These are phyloP conservation scores for Dendrocalamus latiflorus DNA, from an alignment of 202 grass and related monocot species.

Conservation along the genomic window DNA sequence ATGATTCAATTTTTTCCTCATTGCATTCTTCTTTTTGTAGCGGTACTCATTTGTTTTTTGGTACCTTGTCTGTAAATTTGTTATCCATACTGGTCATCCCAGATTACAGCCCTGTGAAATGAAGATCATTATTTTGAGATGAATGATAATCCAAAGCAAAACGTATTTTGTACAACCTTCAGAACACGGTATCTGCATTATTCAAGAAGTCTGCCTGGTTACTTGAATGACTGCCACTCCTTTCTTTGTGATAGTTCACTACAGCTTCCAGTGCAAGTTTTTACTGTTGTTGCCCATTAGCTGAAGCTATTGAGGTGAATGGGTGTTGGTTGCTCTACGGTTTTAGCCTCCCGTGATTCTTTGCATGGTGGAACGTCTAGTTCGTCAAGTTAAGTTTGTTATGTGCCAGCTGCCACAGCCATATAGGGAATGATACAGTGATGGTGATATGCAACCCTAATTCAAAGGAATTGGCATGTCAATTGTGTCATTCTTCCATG, in stretches of 20 bases:
- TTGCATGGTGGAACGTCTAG: background rate
- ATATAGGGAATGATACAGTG: background rate
- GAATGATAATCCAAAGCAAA: constrained; percentile 21
- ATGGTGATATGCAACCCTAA: constrained; percentile 20
- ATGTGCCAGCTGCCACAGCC: background rate
- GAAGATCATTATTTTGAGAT: constrained; percentile 34
- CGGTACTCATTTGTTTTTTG: constrained; percentile 26
- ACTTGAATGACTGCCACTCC: no score
- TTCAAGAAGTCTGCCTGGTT: background rate
- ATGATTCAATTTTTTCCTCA: constrained; percentile 38
- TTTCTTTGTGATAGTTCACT: background rate
- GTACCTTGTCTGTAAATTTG: constrained; percentile 48
- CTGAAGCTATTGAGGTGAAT: background rate
- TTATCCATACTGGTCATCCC: constrained; percentile 30
- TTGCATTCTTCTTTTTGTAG: constrained; percentile 17
- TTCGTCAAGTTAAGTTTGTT: constrained; percentile 5
- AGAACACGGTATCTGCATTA: constrained; percentile 9
- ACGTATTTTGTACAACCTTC: background rate
- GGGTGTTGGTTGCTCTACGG: background rate
- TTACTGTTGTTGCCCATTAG: background rate
- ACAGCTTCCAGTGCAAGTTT: background rate
- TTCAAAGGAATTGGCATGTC: background rate
- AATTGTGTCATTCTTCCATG: background rate
- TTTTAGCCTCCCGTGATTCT: background rate
- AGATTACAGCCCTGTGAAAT: constrained; percentile 29